phyloP scores from a whole-genome alignment of 768 basidiomycete genomes.

The Mycena vulgaris region DNA sequence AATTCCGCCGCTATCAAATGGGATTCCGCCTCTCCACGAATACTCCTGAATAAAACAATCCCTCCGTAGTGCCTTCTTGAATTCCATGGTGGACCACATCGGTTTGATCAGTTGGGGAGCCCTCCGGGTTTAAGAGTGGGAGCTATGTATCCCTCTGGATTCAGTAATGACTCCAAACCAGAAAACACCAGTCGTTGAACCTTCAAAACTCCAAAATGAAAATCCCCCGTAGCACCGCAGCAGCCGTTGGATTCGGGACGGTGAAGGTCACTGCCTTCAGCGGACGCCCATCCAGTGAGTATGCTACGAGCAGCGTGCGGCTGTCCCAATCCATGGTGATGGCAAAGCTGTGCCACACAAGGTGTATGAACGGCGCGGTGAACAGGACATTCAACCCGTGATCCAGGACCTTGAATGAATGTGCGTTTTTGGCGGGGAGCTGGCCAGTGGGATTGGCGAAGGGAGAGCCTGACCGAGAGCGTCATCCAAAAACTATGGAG shows the following conservation, averaged over 20 bases:
- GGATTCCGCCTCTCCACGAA: no score
- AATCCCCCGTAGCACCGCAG: conserved; percentile 67
- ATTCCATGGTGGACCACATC: conserved; percentile 74
- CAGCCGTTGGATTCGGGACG: conserved; percentile 57
- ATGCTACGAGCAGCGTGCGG: conserved; percentile 69
- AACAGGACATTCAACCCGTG: conserved; percentile 69
- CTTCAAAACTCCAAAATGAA: conserved; percentile 75
- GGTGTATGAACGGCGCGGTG: conserved; percentile 58
- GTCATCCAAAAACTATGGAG: no score
- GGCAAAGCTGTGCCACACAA: conserved; percentile 75
- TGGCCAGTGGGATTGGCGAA: conserved; percentile 67
- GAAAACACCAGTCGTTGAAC: conserved; percentile 45
- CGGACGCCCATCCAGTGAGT: conserved; percentile 58
- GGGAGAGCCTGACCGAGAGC: no score
- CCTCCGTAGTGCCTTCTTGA: no score
- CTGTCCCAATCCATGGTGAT: no score
- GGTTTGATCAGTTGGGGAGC: conserved; percentile 61
- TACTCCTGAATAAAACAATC: no score
- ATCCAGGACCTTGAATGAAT: conserved; percentile 68
- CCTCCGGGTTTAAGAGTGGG: no score
- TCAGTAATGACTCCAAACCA: conserved; percentile 49
- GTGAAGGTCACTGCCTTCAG: conserved; percentile 62
- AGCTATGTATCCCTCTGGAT: no score
- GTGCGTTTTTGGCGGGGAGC: conserved; percentile 59
- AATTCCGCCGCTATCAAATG: no score